Percentiles rank a stretch among this genome's conserved stretches.
Conservation (phyloP, 768 basidiomycete species). For the Lactarius vividus region DNA sequence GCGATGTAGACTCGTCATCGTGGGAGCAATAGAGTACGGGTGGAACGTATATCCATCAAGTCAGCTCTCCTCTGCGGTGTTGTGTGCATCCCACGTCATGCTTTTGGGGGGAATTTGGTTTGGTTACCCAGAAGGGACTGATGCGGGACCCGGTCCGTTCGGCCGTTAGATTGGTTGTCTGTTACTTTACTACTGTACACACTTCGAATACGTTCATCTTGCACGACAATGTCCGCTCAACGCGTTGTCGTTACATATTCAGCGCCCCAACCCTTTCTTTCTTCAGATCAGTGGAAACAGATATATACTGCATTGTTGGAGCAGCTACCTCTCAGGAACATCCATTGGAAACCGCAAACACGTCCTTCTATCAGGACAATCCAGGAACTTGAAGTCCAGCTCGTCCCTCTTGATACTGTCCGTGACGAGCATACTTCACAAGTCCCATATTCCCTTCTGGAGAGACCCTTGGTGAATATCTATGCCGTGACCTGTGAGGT, state of each 20-base stretch:
- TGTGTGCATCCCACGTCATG: constrained; percentile 50
- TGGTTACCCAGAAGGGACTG: constrained; percentile 35
- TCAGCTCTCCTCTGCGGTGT: constrained; percentile 52
- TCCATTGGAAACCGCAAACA: constrained; percentile 86
- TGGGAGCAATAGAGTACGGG: constrained; percentile 70
- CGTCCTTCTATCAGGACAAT: constrained; percentile 79
- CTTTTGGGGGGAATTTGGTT: constrained; percentile 57
- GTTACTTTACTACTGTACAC: background rate
- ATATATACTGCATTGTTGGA: constrained; percentile 60
- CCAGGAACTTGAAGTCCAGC: constrained; percentile 77
- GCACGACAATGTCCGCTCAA: constrained; percentile 40
- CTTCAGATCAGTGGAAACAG: constrained; percentile 73
- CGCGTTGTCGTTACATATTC: constrained; percentile 68
- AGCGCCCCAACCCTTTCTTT: constrained; percentile 57
- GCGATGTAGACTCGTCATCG: constrained; percentile 51
- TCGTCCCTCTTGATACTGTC: constrained; percentile 64
- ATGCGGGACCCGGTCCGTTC: background rate
- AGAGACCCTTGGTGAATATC: constrained; percentile 83
- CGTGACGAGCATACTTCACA: constrained; percentile 76
- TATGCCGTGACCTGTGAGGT: constrained; percentile 91
- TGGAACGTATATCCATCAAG: constrained; percentile 92
- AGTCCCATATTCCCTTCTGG: constrained; percentile 72
- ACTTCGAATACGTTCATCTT: background rate
- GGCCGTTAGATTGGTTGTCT: background rate
- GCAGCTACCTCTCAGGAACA: constrained; percentile 80